Conservation (phyloP, 2,329 filamentous ascomycete genomes). For the Phaeosphaeriaceae sp. region DNA sequence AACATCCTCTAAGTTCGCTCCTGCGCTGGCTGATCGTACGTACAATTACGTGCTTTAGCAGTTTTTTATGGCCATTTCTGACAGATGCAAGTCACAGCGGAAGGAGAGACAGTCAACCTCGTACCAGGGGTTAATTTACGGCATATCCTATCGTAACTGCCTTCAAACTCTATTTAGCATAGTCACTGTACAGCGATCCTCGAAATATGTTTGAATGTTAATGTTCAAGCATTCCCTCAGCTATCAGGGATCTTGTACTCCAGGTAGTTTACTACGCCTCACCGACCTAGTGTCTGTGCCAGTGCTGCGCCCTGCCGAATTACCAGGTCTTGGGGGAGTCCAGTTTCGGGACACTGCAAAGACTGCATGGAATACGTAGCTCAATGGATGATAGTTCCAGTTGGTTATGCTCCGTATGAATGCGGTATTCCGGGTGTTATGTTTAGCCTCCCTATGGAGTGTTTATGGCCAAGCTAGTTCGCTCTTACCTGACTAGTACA, state of each 20-base stretch:
- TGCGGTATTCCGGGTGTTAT: constrained; percentile 5
- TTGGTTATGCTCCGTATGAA: not conserved
- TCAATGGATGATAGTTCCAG: not conserved
- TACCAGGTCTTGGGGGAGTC: constrained; percentile 6
- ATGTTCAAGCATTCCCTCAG: constrained; percentile 9
- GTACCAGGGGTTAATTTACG: constrained; percentile 9
- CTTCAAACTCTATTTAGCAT: constrained; percentile 5
- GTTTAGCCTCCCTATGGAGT: constrained; percentile 4
- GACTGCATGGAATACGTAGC: constrained; percentile 7
- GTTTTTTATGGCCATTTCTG: constrained; percentile 4
- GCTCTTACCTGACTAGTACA: constrained; percentile 5
- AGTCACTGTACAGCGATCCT: constrained; percentile 6
- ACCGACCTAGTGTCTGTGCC: constrained; percentile 4
- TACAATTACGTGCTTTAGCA: constrained; percentile 7
- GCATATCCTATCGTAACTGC: constrained; percentile 8
- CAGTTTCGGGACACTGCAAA: constrained; percentile 12
- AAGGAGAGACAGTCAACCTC: constrained; percentile 6
- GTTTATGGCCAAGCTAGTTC: constrained; percentile 10
- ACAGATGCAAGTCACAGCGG: not conserved
- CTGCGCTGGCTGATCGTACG: constrained; percentile 4
- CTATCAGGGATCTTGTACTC: constrained; percentile 6
- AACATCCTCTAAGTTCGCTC: constrained; percentile 4
- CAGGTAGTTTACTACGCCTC: constrained; percentile 5
- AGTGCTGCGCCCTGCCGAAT: constrained; percentile 9
- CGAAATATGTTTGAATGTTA: constrained; percentile 8